Evolutionary conservation across 257 asterid genomes (phyloP).

Genomic region (Cynanchum wilfordii): DNA sequence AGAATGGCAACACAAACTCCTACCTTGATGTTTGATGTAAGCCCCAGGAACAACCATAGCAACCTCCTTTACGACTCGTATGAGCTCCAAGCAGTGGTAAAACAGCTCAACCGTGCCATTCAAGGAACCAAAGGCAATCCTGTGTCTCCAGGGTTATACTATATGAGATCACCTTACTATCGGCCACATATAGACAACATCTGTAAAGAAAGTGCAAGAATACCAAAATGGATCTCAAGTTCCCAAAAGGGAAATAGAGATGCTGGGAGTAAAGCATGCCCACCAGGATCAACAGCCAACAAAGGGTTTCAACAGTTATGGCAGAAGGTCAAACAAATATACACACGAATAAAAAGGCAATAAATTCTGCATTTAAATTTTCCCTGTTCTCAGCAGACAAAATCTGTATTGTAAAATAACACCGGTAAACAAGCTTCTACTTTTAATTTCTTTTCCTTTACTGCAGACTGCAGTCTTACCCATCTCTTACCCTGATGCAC

Average conservation of each 20-base stretch:
- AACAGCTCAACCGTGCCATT: slow-evolving; percentile 53
- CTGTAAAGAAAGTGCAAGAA: slow-evolving; percentile 31
- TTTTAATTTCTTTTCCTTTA: background rate
- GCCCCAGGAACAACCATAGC: slow-evolving; percentile 41
- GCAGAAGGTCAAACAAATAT: slow-evolving; percentile 10
- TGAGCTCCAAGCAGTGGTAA: slow-evolving; percentile 49
- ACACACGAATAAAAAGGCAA: background rate
- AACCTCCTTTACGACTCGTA: slow-evolving; percentile 56
- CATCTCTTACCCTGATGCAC: background rate
- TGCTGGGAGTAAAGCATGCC: slow-evolving; percentile 10
- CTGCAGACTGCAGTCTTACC: background rate
- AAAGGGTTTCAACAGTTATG: slow-evolving; percentile 9
- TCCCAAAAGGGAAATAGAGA: slow-evolving; percentile 12
- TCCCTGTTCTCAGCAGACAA: background rate
- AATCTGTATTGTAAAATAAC: background rate
- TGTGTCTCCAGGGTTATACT: slow-evolving; percentile 30
- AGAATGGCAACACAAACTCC: slow-evolving; percentile 21
- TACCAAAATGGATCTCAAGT: slow-evolving; percentile 34
- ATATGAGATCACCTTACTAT: slow-evolving; percentile 36
- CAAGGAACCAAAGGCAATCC: slow-evolving; percentile 32
- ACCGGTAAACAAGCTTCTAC: background rate
- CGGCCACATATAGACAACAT: slow-evolving; percentile 31
- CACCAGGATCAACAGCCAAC: slow-evolving; percentile 8
- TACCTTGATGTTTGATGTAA: slow-evolving; percentile 12
- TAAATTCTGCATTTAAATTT: too few relatives aligned